Percentiles rank a stretch among this genome's conserved stretches.
These are phyloP conservation scores for Leucaena leucocephala DNA, from an alignment of 306 rosid species.

Conservation along the genomic window DNA sequence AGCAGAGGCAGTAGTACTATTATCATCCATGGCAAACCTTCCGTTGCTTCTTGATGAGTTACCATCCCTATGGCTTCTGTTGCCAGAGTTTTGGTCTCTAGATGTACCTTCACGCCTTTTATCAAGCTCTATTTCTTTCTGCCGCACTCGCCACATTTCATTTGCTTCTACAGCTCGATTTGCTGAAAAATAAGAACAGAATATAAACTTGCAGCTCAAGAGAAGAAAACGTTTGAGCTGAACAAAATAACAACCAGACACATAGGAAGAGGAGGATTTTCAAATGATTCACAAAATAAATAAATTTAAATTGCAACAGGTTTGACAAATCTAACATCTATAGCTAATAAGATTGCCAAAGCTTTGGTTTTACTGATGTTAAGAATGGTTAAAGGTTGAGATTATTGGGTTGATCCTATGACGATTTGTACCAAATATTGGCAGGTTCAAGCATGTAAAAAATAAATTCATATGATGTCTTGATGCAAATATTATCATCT, in stretches of 20 bases:
- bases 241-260: background rate
- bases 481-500: background rate
- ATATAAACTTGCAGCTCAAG: constrained; percentile 1
- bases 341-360: background rate
- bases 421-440: background rate
- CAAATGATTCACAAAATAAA: background rate
- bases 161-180: constrained; percentile 71
- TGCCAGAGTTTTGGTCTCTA: constrained; percentile 43
- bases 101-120: constrained; percentile 51
- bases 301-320: background rate
- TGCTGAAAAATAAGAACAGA: constrained; percentile 37
- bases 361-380: background rate
- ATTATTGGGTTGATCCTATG: background rate
- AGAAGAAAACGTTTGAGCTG: background rate
- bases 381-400: background rate
- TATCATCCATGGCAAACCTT: constrained; percentile 33
- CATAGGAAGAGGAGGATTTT: background rate
- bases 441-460: background rate
- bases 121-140: constrained; percentile 67
- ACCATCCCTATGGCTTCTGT: constrained; percentile 38
- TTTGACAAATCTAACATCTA: background rate
- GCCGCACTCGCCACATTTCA: constrained; percentile 69
- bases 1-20: constrained; percentile 43
- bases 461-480: background rate
- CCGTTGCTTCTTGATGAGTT: constrained; percentile 33